Percentiles rank a stretch among this genome's conserved stretches.
phyloP scores from a whole-genome alignment of 306 rosid genomes.

The Pyrus betulifolia region DNA sequence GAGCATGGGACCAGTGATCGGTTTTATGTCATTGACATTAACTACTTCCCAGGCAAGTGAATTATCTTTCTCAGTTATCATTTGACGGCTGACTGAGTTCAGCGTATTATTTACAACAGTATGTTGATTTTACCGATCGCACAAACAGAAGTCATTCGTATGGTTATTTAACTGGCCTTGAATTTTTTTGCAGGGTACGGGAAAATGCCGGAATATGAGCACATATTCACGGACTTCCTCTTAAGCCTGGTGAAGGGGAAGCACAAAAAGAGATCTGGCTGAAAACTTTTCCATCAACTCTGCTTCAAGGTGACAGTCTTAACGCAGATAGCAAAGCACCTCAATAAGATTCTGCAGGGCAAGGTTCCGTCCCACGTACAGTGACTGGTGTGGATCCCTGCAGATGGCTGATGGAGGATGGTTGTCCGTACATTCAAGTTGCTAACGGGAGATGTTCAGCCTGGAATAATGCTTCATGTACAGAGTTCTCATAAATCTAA shows the following conservation, averaged over 20 bases:
- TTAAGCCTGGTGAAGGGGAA: conserved; percentile 54
- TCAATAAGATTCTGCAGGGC: conserved; percentile 3
- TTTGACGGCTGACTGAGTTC: not conserved
- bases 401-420: not conserved
- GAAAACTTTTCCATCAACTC: conserved; percentile 2
- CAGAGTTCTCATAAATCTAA: conserved; percentile 10
- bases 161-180: not conserved
- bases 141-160: not conserved
- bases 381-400: conserved; percentile 10
- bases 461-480: conserved; percentile 4
- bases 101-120: not conserved
- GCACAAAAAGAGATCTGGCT: conserved; percentile 49
- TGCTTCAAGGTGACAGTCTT: not conserved
- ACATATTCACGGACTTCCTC: conserved; percentile 83
- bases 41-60: conserved; percentile 81
- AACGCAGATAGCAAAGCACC: not conserved
- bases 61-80: not conserved
- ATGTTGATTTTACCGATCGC: not conserved
- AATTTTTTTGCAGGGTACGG: conserved; percentile 62
- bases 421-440: not conserved
- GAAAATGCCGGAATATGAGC: conserved; percentile 91
- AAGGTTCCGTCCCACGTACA: not conserved
- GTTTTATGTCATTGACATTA: conserved; percentile 83
- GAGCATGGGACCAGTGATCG: conserved; percentile 62
- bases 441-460: not conserved